phyloP scores from a whole-genome alignment of 768 basidiomycete genomes.

The Rhodocollybia butyracea region DNA sequence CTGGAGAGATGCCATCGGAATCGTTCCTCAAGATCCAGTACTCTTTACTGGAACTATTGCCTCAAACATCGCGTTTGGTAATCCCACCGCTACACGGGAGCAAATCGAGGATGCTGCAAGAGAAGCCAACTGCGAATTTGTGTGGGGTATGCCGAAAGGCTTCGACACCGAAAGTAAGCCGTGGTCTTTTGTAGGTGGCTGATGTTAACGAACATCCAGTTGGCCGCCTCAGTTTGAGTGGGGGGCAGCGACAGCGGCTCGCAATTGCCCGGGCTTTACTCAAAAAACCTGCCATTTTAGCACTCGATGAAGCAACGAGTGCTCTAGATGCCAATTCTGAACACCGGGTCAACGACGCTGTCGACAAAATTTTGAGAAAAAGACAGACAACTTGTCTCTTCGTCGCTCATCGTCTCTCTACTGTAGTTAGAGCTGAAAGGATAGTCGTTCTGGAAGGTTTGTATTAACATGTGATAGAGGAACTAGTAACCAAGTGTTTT shows the following conservation, averaged over 20 bases:
- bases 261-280: conserved; percentile 86
- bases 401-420: conserved; percentile 87
- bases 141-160: conserved; percentile 91
- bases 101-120: conserved; percentile 87
- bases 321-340: conserved; percentile 89
- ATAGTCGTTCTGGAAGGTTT: conserved; percentile 89
- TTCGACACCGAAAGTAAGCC: conserved; percentile 87
- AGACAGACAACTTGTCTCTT: conserved; percentile 84
- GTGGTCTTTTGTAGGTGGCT: not conserved
- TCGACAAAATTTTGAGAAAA: conserved; percentile 80
- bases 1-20: conserved; percentile 86
- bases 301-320: conserved; percentile 87
- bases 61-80: conserved; percentile 91
- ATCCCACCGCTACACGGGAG: conserved; percentile 67
- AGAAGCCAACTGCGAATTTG: conserved; percentile 93
- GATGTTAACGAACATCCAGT: conserved; percentile 35
- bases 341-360: conserved; percentile 87
- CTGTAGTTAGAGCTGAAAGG: conserved; percentile 85
- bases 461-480: conserved; percentile 7
- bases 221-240: conserved; percentile 65
- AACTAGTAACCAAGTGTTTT: conserved; percentile 1
- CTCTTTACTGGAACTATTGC: conserved; percentile 92
- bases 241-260: conserved; percentile 78
- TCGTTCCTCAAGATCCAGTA: conserved; percentile 95
- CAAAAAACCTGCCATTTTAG: conserved; percentile 84